Percentiles rank a stretch among this genome's conserved stretches.
phyloP scores from a whole-genome alignment of 257 asterid genomes.

The Scutellaria baicalensis region DNA sequence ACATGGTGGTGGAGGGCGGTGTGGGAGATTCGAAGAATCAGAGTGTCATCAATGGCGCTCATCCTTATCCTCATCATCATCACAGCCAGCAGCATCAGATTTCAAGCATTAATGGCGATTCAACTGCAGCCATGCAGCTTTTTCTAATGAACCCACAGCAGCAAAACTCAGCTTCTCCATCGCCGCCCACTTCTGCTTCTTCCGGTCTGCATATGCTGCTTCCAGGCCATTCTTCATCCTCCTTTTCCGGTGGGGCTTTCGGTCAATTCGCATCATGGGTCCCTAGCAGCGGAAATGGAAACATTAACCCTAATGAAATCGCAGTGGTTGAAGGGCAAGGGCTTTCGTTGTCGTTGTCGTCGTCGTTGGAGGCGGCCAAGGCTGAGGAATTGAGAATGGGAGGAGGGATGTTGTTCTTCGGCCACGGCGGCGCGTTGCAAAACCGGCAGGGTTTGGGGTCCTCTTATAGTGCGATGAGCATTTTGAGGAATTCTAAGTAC shows the following conservation, averaged over 20 bases:
- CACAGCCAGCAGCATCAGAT: slow-evolving; percentile 28
- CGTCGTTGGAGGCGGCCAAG: slow-evolving; percentile 58
- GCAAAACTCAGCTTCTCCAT: slow-evolving; percentile 56
- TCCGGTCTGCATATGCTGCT: slow-evolving; percentile 29
- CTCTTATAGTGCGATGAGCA: slow-evolving; percentile 36
- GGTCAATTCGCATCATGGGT: slow-evolving; percentile 73
- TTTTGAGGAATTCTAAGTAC: slow-evolving; percentile 56
- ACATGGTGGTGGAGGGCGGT: slow-evolving; percentile 30
- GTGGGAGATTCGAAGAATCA: slow-evolving; percentile 24
- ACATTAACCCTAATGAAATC: slow-evolving; percentile 41
- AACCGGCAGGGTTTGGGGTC: slow-evolving; percentile 47
- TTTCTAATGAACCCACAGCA: slow-evolving; percentile 71
- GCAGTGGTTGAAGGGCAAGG: slow-evolving; percentile 55
- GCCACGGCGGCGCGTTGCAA: slow-evolving; percentile 21
- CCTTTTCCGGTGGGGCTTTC: slow-evolving; percentile 34
- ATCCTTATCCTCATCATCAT: slow-evolving; percentile 14
- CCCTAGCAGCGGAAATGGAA: slow-evolving; percentile 22
- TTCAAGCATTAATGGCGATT: slow-evolving; percentile 42
- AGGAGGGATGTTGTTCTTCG: slow-evolving; percentile 55
- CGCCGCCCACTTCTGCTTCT: slow-evolving; percentile 39
- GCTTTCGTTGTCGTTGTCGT: slow-evolving; percentile 71
- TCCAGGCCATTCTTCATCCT: background rate
- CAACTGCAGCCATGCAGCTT: slow-evolving; percentile 95
- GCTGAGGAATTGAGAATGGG: slow-evolving; percentile 66
- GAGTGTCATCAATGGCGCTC: slow-evolving; percentile 16